Base-by-base conservation (phyloP, 371 early-diverging fungal genomes). In the Phascolomyces articulosus region DNA sequence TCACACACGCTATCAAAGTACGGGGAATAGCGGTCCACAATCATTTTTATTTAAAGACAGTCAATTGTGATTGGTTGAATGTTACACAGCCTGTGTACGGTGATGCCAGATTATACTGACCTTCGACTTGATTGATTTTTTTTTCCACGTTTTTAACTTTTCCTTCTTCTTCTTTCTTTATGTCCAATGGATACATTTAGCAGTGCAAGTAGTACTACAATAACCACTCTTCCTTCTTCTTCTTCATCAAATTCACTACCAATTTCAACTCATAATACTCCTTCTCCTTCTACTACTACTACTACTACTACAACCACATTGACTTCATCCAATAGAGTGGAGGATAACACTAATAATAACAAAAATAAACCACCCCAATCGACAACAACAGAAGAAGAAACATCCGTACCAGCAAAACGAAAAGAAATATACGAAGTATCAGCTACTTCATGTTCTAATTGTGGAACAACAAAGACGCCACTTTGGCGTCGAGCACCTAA, bases 401-500 rank as follows among this genome's bases (percentile, higher is more conserved):
- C 9, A 34, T 34, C 34, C 0, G 18, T 21, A 20, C 13, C 44
- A 13, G 26, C n/a, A n/a, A 40, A 59, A 28, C 57, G 57, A 15
- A 59, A 59, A 47, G 60, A 59, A 59, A 26, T 59, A 16, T 27
- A 59, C 16, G 47, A 41, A 20, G 60, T 59, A 20, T 59, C 60
- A 20, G 60, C 60, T 28, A 59, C 60, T 7, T 23, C 21, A 59
- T 97, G 97, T 77, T 77, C 88, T 23, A 95, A 96, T 75, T 97
- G 97, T 77, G 83, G 85, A 0, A 94, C 94, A 1, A 92, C 90
- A 3, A 85, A 85, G 3, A 97, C 98, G 0, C 96, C 97, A 0
- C 78, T 95, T 15, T 98, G 98, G 98, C 79, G 98, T 62, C 80
- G 96, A 73, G 91, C 90, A 29, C 87, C 89, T 24, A 87, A 88